A percentile compares a stretch with the other conserved stretches of the same genome.
These are phyloP conservation scores for Zychaea mexicana DNA, from an alignment of 371 early-diverging fungal species.

Conservation along the genomic window DNA sequence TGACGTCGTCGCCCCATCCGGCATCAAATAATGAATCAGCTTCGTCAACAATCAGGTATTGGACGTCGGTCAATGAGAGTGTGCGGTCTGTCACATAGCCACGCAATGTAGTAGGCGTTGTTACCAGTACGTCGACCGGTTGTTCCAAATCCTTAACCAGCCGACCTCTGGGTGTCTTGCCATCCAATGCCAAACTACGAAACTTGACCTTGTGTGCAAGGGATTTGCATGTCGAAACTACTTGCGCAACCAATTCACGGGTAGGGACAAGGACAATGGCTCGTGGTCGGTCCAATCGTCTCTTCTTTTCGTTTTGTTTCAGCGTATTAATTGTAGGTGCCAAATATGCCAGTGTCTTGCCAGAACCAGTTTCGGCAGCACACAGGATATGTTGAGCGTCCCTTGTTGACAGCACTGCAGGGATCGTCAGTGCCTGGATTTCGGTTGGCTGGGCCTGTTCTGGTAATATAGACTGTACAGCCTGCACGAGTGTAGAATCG, in stretches of 20 bases:
- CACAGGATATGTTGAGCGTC: constrained; percentile 61
- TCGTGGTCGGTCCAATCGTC: constrained; percentile 66
- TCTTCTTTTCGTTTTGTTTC: constrained; percentile 69
- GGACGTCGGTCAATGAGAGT: constrained; percentile 59
- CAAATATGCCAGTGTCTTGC: constrained; percentile 98
- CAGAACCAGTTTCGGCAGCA: constrained; percentile 97
- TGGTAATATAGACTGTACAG: constrained; percentile 45
- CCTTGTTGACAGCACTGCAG: constrained; percentile 60
- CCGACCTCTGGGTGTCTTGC: constrained; percentile 38
- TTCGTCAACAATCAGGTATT: constrained; percentile 86
- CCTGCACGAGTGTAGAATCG: constrained; percentile 41
- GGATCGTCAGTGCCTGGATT: constrained; percentile 91
- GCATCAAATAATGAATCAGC: constrained; percentile 92
- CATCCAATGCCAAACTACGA: constrained; percentile 65
- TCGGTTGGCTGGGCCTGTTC: constrained; percentile 69
- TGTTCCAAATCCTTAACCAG: constrained; percentile 39
- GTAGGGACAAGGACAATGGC: constrained; percentile 90
- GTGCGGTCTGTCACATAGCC: constrained; percentile 42
- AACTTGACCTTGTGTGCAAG: constrained; percentile 74
- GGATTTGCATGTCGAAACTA: constrained; percentile 63
- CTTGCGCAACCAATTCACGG: constrained; percentile 86
- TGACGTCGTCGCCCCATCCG: constrained; percentile 74
- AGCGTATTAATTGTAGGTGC: constrained; percentile 81
- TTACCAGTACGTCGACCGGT: constrained; percentile 82
- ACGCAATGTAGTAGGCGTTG: constrained; percentile 73